These are phyloP conservation scores for Cladophialophora exuberans DNA, from an alignment of 2,329 filamentous ascomycete species.

Conservation along the genomic window DNA sequence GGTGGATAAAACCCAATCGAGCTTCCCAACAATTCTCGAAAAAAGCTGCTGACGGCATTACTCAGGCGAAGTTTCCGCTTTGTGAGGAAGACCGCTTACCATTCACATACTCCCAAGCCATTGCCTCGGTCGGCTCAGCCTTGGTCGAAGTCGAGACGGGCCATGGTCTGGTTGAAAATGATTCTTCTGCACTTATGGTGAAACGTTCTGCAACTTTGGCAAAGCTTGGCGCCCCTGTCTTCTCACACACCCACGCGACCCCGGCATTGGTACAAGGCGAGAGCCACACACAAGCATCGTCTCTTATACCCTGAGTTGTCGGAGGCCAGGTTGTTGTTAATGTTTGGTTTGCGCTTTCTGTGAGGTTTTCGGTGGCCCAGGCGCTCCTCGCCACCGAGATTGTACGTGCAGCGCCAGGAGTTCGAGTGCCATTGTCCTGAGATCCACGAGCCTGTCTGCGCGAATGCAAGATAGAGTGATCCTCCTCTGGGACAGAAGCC, in stretches of 20 bases:
- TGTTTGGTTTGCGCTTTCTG: too few species aligned
- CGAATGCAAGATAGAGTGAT: too few species aligned
- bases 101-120: conserved; percentile 15
- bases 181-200: not conserved
- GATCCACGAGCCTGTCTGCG: too few species aligned
- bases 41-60: conserved; percentile 6
- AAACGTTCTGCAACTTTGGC: conserved; percentile 11
- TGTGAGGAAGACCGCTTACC: conserved; percentile 9
- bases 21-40: conserved; percentile 19
- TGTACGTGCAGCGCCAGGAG: too few species aligned
- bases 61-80: too few species aligned
- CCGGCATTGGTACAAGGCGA: conserved; percentile 8
- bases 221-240: conserved; percentile 1
- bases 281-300: conserved; percentile 5
- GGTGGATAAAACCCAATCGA: conserved; percentile 9
- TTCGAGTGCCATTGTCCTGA: too few species aligned
- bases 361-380: too few species aligned
- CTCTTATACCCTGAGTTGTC: not conserved
- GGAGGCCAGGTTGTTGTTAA: too few species aligned
- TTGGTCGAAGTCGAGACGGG: not conserved
- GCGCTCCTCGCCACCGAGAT: too few species aligned
- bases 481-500: too few species aligned
- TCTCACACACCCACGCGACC: conserved; percentile 1
- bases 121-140: conserved; percentile 2
- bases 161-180: not conserved